A percentile compares a stretch with the other conserved stretches of the same genome.
Evolutionary conservation across 1,284 basidiomycete genomes (phyloP).

Genomic region (Tilletia horrida): DNA sequence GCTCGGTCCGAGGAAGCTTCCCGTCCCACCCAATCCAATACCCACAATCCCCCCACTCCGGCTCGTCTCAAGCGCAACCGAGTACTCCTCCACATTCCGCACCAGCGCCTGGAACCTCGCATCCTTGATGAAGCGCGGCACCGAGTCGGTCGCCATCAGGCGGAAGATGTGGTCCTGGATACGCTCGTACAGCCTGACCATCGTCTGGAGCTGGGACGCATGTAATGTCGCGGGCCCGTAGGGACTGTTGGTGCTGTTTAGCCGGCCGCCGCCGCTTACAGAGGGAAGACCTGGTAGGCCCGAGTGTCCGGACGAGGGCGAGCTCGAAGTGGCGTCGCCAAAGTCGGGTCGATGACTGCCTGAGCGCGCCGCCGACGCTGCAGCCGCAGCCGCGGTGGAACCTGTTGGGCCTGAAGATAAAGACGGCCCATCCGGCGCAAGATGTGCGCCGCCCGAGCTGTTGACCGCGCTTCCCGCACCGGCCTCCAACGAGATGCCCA

Average conservation of each 20-base stretch:
- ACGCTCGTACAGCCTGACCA: slow-evolving; percentile 89
- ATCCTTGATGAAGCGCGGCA: slow-evolving; percentile 62
- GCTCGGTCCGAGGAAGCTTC: background rate
- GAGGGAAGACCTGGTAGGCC: slow-evolving; percentile 23
- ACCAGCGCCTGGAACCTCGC: slow-evolving; percentile 44
- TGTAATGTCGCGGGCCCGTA: slow-evolving; percentile 30
- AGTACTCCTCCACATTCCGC: slow-evolving; percentile 47
- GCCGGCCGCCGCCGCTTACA: slow-evolving; percentile 21
- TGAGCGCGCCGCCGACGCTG: slow-evolving; percentile 5
- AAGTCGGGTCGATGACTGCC: slow-evolving; percentile 6
- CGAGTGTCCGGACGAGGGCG: background rate
- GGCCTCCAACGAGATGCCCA: background rate
- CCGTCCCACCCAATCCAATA: background rate
- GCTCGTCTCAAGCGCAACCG: slow-evolving; percentile 10
- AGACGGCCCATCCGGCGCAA: background rate
- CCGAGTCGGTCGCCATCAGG: slow-evolving; percentile 94
- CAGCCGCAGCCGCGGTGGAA: background rate
- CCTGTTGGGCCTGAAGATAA: background rate
- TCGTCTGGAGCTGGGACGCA: slow-evolving; percentile 77
- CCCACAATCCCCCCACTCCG: slow-evolving; percentile 11
- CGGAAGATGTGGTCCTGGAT: slow-evolving; percentile 96
- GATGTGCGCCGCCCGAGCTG: background rate
- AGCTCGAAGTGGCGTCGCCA: background rate
- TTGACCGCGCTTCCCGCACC: background rate
- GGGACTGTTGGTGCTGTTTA: background rate